These are phyloP conservation scores for Xylogone sp. DNA, from an alignment of 2,329 filamentous ascomycete genomes.

Conservation along the genomic window DNA sequence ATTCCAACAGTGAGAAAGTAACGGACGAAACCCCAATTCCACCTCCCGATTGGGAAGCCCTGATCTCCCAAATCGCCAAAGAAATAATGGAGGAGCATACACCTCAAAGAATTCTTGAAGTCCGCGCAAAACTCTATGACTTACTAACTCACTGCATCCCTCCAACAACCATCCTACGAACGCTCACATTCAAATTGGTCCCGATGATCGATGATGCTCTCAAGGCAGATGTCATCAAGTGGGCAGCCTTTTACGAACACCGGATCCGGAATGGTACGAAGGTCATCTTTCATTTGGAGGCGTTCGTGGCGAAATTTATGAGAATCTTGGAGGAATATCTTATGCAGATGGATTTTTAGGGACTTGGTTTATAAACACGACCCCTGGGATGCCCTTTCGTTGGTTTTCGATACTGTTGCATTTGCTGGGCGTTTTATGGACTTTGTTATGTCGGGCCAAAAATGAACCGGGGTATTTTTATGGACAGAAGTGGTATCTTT, in stretches of 20 bases:
- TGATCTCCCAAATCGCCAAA: constrained; percentile 84
- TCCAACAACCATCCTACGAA: constrained; percentile 89
- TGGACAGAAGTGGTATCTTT: no score
- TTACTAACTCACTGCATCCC: constrained; percentile 96
- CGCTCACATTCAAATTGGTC: constrained; percentile 89
- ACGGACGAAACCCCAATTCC: constrained; percentile 85
- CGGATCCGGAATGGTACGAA: constrained; percentile 88
- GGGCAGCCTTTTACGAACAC: constrained; percentile 97
- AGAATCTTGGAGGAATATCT: constrained; percentile 85
- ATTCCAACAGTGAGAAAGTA: constrained; percentile 74
- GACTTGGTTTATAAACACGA: background rate
- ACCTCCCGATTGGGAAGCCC: constrained; percentile 93
- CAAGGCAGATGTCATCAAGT: constrained; percentile 89
- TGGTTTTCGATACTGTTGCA: background rate
- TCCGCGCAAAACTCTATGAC: constrained; percentile 94
- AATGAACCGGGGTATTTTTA: no score
- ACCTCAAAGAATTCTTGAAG: constrained; percentile 81
- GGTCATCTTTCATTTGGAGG: constrained; percentile 96
- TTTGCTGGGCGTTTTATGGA: no score
- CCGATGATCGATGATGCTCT: constrained; percentile 81
- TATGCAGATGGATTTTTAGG: constrained; percentile 77
- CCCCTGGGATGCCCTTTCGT: background rate
- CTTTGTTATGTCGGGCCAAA: no score
- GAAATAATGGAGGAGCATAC: constrained; percentile 93
- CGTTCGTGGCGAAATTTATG: constrained; percentile 99